Evolutionary conservation across 345 rosid species (phyloP).

Genomic region (Turritis glabra): DNA sequence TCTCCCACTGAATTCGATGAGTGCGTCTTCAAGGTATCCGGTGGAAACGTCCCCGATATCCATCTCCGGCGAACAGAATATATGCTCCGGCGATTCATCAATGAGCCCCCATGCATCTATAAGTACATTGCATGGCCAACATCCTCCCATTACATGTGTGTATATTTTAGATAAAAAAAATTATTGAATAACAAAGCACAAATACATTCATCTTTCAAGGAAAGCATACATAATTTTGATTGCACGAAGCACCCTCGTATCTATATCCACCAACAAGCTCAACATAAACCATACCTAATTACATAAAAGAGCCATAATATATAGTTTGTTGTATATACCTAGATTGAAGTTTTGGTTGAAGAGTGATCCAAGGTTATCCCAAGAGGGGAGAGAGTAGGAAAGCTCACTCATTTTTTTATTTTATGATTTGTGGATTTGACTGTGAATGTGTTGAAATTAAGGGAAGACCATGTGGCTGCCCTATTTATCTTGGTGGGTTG

Average conservation of each 20-base stretch:
- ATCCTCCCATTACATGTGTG: constrained; percentile 1
- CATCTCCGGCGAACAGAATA: constrained; percentile 41
- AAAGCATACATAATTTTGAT: background rate
- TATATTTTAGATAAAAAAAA: background rate
- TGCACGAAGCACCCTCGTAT: constrained; percentile 3
- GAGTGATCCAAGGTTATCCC: constrained; percentile 80
- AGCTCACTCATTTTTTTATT: constrained; percentile 45
- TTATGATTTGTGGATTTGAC: background rate
- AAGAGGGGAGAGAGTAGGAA: constrained; percentile 55
- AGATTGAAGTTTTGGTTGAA: constrained; percentile 73
- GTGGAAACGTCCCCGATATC: constrained; percentile 55
- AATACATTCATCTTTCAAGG: background rate
- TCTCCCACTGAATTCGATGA: constrained; percentile 58
- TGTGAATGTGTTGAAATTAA: constrained; percentile 29
- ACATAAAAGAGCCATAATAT: background rate
- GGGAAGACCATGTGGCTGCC: constrained; percentile 12
- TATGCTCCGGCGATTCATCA: constrained; percentile 44
- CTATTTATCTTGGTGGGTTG: constrained; percentile 40
- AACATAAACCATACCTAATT: no score
- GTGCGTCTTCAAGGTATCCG: constrained; percentile 89
- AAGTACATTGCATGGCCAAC: constrained; percentile 20
- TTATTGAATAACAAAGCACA: background rate
- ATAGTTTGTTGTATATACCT: constrained; percentile 39
- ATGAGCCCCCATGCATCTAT: constrained; percentile 43
- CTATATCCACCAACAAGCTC: background rate